These are phyloP conservation scores for Talaromyces trachyspermus DNA, from an alignment of 495 filamentous ascomycete genomes.

Conservation along the genomic window DNA sequence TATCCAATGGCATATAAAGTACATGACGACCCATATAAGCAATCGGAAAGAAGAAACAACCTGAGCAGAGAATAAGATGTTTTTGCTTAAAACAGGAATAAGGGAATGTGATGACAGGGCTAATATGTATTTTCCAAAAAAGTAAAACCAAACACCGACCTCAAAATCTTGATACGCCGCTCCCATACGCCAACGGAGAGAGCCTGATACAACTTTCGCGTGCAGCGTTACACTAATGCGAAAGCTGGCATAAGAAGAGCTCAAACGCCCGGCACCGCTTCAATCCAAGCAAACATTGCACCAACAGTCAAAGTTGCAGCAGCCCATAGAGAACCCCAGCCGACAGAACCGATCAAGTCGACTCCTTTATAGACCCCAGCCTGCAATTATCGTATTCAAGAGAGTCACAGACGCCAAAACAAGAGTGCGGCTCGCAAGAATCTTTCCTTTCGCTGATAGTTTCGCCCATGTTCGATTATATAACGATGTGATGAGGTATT, in stretches of 20 bases:
- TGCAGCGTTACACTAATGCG: background rate
- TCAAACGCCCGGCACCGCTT: conserved; percentile 40
- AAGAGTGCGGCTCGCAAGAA: conserved; percentile 55
- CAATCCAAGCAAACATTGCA: conserved; percentile 52
- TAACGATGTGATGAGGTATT: conserved; percentile 55
- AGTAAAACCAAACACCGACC: no score
- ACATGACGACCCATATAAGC: no score
- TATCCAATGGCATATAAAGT: no score
- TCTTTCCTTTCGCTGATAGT: conserved; percentile 54
- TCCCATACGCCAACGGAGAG: no score
- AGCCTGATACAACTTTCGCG: no score
- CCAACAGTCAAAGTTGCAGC: conserved; percentile 52
- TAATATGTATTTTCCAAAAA: no score
- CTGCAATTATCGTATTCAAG: conserved; percentile 58
- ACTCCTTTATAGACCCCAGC: conserved; percentile 57
- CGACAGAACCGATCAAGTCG: conserved; percentile 56
- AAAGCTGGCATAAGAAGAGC: background rate
- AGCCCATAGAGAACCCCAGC: conserved; percentile 67
- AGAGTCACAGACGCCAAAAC: conserved; percentile 49
- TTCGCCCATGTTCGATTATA: conserved; percentile 42
- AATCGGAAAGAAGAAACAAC: no score
- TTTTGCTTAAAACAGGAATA: no score
- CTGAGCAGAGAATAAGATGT: no score
- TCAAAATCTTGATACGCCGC: no score
- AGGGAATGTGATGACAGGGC: no score